A percentile compares a stretch with the other conserved stretches of the same genome.
Conservation (phyloP, 805 yeast species). For the Ogataea nakhonphanomensis region DNA sequence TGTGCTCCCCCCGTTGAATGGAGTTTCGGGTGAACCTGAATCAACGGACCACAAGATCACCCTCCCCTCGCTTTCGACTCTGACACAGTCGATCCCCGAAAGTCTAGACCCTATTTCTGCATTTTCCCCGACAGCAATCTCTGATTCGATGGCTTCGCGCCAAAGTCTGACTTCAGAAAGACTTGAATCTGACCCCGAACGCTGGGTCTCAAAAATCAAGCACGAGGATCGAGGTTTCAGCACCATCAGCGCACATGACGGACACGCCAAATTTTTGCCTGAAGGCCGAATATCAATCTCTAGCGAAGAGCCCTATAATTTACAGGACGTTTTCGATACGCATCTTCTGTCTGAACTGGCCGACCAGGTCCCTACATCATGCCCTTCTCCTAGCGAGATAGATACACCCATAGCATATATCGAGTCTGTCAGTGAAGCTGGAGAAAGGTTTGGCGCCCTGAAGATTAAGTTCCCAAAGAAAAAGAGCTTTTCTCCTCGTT, state of each 20-base stretch:
- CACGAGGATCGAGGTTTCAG: slow-evolving; percentile 1
- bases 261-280: too few relatives aligned
- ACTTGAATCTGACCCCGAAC: not conserved
- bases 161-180: not conserved
- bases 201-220: not conserved
- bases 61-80: slow-evolving; percentile 7
- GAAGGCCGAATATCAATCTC: not conserved
- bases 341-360: not conserved
- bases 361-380: slow-evolving; percentile 48
- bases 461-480: slow-evolving; percentile 61
- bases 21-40: not conserved
- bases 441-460: slow-evolving; percentile 66
- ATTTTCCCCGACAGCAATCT: not conserved
- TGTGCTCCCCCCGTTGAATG: slow-evolving; percentile 10
- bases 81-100: slow-evolving; percentile 9
- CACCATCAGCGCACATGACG: too few relatives aligned
- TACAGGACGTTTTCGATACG: not conserved
- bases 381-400: slow-evolving; percentile 54
- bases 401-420: slow-evolving; percentile 64
- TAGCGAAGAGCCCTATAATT: not conserved
- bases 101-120: not conserved
- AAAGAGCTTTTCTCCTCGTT: not conserved
- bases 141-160: not conserved
- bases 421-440: slow-evolving; percentile 49
- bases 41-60: slow-evolving; percentile 3